phyloP scores from a whole-genome alignment of 2,329 filamentous ascomycete genomes.

The Paracoccidioides lutzii region DNA sequence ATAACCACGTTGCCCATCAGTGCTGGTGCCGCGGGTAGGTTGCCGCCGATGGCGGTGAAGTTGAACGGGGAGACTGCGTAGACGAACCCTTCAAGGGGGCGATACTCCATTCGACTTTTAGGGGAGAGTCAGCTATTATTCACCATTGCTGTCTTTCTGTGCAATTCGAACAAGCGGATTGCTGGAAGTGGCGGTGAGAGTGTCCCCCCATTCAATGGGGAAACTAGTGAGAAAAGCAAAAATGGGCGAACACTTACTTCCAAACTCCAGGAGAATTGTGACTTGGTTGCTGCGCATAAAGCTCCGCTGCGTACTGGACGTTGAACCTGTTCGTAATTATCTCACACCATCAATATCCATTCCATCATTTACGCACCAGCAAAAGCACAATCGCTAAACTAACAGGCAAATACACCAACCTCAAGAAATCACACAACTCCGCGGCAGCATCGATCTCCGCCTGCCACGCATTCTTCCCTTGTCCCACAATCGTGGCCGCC shows the following conservation, averaged over 20 bases:
- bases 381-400: background rate
- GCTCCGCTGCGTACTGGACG: conserved; percentile 82
- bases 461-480: conserved; percentile 98
- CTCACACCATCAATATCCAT: background rate
- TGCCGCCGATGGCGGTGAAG: conserved; percentile 89
- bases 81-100: conserved; percentile 85
- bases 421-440: conserved; percentile 82
- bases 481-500: conserved; percentile 88
- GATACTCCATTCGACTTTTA: conserved; percentile 60
- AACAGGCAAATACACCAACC: conserved; percentile 26
- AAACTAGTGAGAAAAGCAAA: background rate
- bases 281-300: conserved; percentile 74
- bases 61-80: conserved; percentile 94
- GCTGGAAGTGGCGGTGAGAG: background rate
- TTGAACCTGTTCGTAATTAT: conserved; percentile 48
- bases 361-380: background rate
- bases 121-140: background rate
- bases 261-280: conserved; percentile 76
- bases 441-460: conserved; percentile 96
- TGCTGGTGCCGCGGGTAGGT: conserved; percentile 69
- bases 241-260: conserved; percentile 45
- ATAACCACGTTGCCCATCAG: conserved; percentile 88
- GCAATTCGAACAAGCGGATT: background rate
- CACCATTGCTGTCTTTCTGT: background rate
- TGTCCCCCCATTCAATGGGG: background rate